Conservation (phyloP, 352 stramenopile genomes). For the Albugo candida region DNA sequence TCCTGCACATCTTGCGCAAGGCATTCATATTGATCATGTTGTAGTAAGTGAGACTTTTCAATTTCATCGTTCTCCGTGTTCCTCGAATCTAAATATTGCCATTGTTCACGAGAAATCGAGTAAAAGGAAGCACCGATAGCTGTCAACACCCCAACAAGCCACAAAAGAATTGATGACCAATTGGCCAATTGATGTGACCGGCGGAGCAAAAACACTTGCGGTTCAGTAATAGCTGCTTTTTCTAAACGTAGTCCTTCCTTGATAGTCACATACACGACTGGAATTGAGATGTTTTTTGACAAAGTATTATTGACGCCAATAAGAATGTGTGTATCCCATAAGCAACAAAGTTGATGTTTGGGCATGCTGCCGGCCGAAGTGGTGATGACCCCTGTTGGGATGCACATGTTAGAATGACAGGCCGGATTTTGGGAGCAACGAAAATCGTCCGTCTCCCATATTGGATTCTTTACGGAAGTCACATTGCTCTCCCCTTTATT, state of each 20-base stretch:
- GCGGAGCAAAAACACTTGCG: conserved; percentile 21
- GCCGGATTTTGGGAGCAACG: conserved; percentile 12
- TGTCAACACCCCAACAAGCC: conserved; percentile 33
- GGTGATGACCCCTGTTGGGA: conserved; percentile 23
- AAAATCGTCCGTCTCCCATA: conserved; percentile 27
- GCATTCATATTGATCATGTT: conserved; percentile 3
- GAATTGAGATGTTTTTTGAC: conserved; percentile 22
- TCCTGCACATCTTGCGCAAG: conserved; percentile 25
- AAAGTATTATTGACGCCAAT: conserved; percentile 39
- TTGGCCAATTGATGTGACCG: conserved; percentile 30
- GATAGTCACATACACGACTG: conserved; percentile 54
- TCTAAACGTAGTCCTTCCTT: conserved; percentile 25
- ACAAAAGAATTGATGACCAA: conserved; percentile 36
- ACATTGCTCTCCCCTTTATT: conserved; percentile 34
- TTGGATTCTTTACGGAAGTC: conserved; percentile 11
- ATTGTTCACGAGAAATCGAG: conserved; percentile 14
- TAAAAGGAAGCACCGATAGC: conserved; percentile 46
- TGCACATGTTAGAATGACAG: conserved; percentile 33
- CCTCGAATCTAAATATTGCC: conserved; percentile 6
- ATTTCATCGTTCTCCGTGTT: conserved; percentile 8
- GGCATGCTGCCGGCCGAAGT: conserved; percentile 18
- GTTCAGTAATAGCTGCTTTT: conserved; percentile 15
- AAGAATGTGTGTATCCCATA: conserved; percentile 61
- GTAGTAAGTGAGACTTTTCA: conserved; percentile 7
- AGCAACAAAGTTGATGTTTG: conserved; percentile 39